Evolutionary conservation across 257 asterid species (phyloP), one percentile per base, ranked within the genome.

Genomic region (Salvia rosmarinus): DNA sequence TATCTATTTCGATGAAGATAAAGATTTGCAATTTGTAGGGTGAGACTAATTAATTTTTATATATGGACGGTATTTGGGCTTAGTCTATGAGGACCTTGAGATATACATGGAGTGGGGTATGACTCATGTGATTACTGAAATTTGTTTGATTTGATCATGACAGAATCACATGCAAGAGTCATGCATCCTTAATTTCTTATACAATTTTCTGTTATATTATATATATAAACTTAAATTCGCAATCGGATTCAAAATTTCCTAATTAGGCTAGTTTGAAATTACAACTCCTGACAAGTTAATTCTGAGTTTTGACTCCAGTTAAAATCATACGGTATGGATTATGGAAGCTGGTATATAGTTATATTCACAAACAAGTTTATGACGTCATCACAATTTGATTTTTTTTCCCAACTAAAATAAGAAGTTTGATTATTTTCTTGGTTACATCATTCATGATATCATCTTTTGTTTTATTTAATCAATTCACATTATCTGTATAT

Each of bases 111-210:
- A 30, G 78, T 65, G 68, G 78, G 78, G 73, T 46, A 54, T 6
- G 50, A 54, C 19, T 64, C 72, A 72, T 40, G 28, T 34, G 72
- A 42, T 40, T 73, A 64, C 42, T 51, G 65, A 56, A 62, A 34
- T 63, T 47, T 50, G 34, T 63, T 76, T 76, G 67, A 7, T 63
- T 76, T 69, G 35, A 61, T 60, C 28, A 43, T 62, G 80, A 51
- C 76, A 76, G 30, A 62, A 44, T 76, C 80, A 76, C 76, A 70
- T 76, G 76, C 37, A 62, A 62, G 47, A 67, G 2, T 17, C 49
- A 51, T 72, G 70, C 52, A 11, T 62, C 55, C 56, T 44, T 72
- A 47, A 10, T 34, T 35, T 34, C 40, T 59, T 39, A 42, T 43
- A 23, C 2, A 20, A 20, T 68, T 37, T 20, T 12, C 37, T 56